Conservation (phyloP, 108 stramenopile genomes). For the Schizochytrium sp. region DNA sequence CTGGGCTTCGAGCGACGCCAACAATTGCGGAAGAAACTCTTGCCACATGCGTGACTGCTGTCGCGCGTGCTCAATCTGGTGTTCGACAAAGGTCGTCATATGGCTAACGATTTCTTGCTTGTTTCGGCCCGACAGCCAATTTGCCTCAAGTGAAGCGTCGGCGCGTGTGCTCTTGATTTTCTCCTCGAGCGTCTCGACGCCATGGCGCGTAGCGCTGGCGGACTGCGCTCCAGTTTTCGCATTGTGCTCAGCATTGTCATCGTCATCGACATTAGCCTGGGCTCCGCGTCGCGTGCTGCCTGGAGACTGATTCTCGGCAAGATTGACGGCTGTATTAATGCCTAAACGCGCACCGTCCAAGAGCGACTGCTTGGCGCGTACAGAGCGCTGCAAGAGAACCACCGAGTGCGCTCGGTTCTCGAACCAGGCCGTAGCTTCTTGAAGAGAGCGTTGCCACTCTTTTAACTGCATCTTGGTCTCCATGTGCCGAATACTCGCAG, state of each 20-base stretch:
- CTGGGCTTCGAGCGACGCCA: not conserved
- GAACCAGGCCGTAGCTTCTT: not conserved
- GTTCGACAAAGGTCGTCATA: not conserved
- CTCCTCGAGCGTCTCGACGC: not conserved
- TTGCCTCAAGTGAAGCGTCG: not conserved
- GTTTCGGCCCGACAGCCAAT: not conserved
- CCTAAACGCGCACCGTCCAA: not conserved
- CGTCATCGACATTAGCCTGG: no score
- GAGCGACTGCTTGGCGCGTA: not conserved
- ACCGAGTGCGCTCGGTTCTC: not conserved
- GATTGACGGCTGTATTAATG: no score
- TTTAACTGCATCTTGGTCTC: not conserved
- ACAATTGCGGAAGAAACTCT: not conserved
- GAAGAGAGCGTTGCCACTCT: not conserved
- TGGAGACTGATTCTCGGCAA: no score
- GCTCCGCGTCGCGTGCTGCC: no score
- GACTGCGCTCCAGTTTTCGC: no score
- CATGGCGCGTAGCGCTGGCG: no score
- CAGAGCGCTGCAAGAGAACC: not conserved
- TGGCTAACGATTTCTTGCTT: not conserved
- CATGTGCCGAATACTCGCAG: not conserved
- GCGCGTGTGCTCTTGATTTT: not conserved
- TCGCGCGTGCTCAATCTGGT: not conserved
- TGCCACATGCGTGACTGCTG: not conserved
- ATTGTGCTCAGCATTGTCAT: no score